Conservation (phyloP, 2,329 filamentous ascomycete species). For the Epichloe uncinata region DNA sequence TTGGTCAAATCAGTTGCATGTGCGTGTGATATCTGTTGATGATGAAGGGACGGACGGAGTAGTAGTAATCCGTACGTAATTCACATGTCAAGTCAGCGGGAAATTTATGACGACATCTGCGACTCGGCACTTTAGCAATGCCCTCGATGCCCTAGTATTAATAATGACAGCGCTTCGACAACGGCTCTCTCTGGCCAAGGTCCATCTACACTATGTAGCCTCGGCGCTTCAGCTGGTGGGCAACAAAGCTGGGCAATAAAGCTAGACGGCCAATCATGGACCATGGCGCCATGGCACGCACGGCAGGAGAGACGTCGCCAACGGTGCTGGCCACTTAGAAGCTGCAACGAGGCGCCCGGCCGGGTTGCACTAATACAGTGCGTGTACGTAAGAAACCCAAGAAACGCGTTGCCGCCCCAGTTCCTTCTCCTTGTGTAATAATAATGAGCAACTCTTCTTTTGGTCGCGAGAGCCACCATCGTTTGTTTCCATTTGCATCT, state of each 20-base stretch:
- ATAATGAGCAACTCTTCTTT: neutral
- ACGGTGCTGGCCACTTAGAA: neutral
- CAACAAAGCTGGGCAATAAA: neutral
- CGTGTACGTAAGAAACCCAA: too few relatives aligned
- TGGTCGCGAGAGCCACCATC: neutral
- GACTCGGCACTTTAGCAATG: too few relatives aligned
- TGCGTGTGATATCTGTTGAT: neutral
- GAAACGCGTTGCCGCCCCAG: slow-evolving; percentile 2
- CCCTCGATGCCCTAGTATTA: too few relatives aligned
- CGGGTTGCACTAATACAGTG: too few relatives aligned
- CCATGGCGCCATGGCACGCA: neutral
- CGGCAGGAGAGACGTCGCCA: neutral
- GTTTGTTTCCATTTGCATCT: neutral
- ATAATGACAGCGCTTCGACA: neutral
- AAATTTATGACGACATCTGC: too few relatives aligned
- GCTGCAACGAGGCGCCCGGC: neutral
- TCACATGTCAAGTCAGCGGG: neutral
- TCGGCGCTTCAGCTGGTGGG: neutral
- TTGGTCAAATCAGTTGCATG: neutral
- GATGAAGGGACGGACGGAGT: slow-evolving; percentile 6
- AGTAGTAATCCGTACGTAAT: too few relatives aligned
- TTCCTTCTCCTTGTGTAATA: neutral
- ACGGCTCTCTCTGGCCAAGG: neutral
- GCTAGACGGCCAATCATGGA: slow-evolving; percentile 1
- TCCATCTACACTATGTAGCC: neutral